These are phyloP conservation scores for Ilex asprella DNA, from an alignment of 257 asterid genomes.

Conservation along the genomic window DNA sequence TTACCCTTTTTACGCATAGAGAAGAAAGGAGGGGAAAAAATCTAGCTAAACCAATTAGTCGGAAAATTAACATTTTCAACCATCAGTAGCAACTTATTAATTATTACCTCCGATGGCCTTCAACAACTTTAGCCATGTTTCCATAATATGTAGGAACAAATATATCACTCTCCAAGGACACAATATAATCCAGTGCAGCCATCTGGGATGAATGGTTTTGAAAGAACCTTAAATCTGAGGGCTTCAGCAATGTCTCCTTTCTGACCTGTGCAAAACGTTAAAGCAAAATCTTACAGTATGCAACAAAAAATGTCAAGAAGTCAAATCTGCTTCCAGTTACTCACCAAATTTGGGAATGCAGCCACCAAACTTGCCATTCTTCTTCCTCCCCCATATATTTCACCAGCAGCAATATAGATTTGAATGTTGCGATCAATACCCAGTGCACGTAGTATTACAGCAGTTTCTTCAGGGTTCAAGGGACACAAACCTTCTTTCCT, in stretches of 20 bases:
- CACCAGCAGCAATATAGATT: conserved; percentile 1
- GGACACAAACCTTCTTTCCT: background rate
- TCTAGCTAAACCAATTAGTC: background rate
- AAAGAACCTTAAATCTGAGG: background rate
- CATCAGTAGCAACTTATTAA: no score
- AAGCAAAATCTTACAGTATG: no score
- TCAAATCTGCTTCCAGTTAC: background rate
- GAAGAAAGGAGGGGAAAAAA: no score
- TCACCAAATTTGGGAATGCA: background rate
- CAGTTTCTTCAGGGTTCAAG: conserved; percentile 1
- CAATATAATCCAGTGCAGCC: conserved; percentile 1
- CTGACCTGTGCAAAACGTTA: background rate
- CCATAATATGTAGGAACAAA: conserved; percentile 1
- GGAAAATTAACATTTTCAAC: no score
- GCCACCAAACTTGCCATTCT: background rate
- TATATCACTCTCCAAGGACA: conserved; percentile 1
- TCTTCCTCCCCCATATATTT: conserved; percentile 3
- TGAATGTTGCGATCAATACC: conserved; percentile 2
- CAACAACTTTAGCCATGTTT: conserved; percentile 4
- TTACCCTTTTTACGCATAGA: no score
- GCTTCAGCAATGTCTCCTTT: background rate
- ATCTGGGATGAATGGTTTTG: conserved; percentile 1
- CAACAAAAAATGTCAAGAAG: background rate
- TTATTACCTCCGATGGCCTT: background rate
- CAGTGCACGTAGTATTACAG: background rate